Conservation (phyloP, 306 rosid species). For the Chamaecrista fasciculata region DNA sequence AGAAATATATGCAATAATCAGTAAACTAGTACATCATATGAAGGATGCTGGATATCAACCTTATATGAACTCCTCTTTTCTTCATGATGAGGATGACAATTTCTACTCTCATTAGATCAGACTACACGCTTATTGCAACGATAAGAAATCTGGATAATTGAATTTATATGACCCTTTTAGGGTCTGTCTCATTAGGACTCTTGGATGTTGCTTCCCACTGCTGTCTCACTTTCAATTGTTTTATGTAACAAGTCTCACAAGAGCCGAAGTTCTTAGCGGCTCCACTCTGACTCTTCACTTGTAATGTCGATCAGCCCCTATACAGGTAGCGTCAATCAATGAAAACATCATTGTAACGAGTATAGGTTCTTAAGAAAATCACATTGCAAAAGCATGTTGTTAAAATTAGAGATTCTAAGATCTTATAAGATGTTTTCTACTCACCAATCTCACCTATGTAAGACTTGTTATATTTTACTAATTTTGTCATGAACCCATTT, state of each 20-base stretch:
- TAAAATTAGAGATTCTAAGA: too few relatives aligned
- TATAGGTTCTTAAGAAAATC: too few relatives aligned
- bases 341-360: too few relatives aligned
- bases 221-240: background rate
- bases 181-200: background rate
- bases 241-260: too few relatives aligned
- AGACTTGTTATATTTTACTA: too few relatives aligned
- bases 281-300: too few relatives aligned
- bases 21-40: conserved; percentile 46
- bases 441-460: too few relatives aligned
- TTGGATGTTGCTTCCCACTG: background rate
- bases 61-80: conserved; percentile 29
- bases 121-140: background rate
- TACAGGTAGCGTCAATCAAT: too few relatives aligned
- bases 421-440: too few relatives aligned
- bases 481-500: conserved; percentile 5
- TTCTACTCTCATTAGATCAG: conserved; percentile 11
- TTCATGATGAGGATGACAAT: conserved; percentile 38
- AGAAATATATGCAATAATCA: conserved; percentile 43
- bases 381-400: too few relatives aligned
- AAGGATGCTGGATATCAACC: conserved; percentile 48
- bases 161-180: background rate
- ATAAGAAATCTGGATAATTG: background rate
- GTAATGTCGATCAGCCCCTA: too few relatives aligned
- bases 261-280: too few relatives aligned